These are phyloP conservation scores for Puccinia triticina DNA, from an alignment of 1,284 basidiomycete species.

Conservation along the genomic window DNA sequence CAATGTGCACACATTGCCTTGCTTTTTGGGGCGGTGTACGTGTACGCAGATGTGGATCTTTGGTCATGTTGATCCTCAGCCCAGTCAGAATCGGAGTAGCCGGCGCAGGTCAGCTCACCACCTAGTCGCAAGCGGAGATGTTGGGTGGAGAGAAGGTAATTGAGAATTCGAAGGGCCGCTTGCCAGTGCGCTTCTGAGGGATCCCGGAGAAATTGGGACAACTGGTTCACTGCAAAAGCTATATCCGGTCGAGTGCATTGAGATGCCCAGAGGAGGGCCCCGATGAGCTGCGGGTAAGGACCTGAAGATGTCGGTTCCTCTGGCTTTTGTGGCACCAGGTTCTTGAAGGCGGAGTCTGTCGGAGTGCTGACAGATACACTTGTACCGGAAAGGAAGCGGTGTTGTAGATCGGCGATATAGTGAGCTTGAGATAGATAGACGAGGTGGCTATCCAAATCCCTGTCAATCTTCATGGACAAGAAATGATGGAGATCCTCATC, in stretches of 20 bases:
- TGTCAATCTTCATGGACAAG: too few species aligned
- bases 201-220: not conserved
- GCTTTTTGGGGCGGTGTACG: not conserved
- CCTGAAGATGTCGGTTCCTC: not conserved
- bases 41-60: not conserved
- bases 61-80: not conserved
- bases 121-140: not conserved
- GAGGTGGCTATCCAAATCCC: not conserved
- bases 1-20: too few species aligned
- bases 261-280: not conserved
- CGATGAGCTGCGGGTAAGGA: not conserved
- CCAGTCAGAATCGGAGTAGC: slow-evolving; percentile 14
- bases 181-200: not conserved
- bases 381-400: not conserved
- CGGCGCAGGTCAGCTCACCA: not conserved
- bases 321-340: not conserved
- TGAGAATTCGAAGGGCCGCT: not conserved
- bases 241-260: not conserved
- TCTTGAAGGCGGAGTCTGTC: not conserved
- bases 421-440: not conserved
- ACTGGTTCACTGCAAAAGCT: not conserved
- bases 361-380: not conserved
- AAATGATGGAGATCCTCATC: too few species aligned
- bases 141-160: not conserved
- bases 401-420: not conserved